Percentiles rank a stretch among this genome's conserved stretches.
phyloP scores from a whole-genome alignment of 257 asterid genomes.

The Primulina eburnea region DNA sequence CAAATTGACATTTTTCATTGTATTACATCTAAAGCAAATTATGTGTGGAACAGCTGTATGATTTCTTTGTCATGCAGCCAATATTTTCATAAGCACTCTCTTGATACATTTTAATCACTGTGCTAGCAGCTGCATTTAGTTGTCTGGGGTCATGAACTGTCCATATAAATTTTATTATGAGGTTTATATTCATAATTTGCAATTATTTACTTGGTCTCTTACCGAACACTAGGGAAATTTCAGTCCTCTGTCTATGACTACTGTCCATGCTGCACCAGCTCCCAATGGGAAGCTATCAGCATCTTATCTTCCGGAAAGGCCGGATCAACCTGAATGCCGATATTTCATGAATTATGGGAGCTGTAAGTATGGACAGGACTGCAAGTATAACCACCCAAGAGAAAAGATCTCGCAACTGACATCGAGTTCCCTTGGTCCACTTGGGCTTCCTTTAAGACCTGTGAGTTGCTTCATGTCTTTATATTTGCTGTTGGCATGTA shows the following conservation, averaged over 20 bases:
- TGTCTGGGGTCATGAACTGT: slow-evolving; percentile 7
- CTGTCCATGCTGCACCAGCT: slow-evolving; percentile 36
- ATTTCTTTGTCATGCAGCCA: not conserved
- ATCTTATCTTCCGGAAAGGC: slow-evolving; percentile 58
- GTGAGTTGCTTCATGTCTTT: slow-evolving; percentile 41
- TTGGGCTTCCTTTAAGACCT: slow-evolving; percentile 66
- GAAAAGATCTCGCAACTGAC: slow-evolving; percentile 41
- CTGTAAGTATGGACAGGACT: slow-evolving; percentile 61
- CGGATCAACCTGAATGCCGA: slow-evolving; percentile 72
- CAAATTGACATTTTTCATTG: not conserved
- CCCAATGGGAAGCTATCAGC: slow-evolving; percentile 40
- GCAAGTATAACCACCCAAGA: slow-evolving; percentile 71
- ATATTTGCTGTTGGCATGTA: slow-evolving; percentile 14
- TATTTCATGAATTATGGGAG: slow-evolving; percentile 56
- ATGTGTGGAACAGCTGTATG: slow-evolving; percentile 3
- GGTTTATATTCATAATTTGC: not conserved
- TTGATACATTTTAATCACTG: slow-evolving; percentile 2
- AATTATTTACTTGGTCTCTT: slow-evolving; percentile 17
- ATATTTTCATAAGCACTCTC: slow-evolving; percentile 1
- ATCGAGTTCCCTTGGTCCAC: slow-evolving; percentile 49
- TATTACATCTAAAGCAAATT: not conserved
- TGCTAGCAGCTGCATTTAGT: not conserved
- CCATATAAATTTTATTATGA: not conserved
- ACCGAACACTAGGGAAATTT: slow-evolving; percentile 38
- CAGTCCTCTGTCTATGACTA: slow-evolving; percentile 31